Evolutionary conservation across 495 filamentous ascomycete species (phyloP).

Genomic region (Xylaria venustula): DNA sequence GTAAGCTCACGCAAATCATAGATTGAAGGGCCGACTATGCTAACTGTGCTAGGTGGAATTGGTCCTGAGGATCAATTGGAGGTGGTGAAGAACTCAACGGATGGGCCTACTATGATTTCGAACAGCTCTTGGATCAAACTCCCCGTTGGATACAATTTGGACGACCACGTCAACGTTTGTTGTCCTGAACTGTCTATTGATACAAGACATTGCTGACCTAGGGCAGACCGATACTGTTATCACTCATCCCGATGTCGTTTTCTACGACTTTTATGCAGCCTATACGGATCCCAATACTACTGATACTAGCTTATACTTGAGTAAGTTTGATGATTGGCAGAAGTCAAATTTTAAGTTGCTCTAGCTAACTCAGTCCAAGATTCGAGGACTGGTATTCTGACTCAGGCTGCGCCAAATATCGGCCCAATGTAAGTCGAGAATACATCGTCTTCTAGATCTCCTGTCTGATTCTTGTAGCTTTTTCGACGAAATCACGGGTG

Average conservation of each 20-base stretch:
- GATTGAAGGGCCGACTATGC: conserved; percentile 6
- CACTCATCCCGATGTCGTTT: conserved; percentile 56
- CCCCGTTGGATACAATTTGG: conserved; percentile 68
- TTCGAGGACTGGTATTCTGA: conserved; percentile 58
- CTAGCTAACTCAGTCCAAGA: conserved; percentile 25
- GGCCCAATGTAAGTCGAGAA: conserved; percentile 50
- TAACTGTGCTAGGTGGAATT: conserved; percentile 55
- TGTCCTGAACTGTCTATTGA: not conserved
- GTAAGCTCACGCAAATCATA: conserved; percentile 2
- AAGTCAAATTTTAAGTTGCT: not conserved
- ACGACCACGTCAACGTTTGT: conserved; percentile 62
- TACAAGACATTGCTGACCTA: not conserved
- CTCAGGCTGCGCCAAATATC: conserved; percentile 69
- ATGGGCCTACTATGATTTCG: conserved; percentile 52
- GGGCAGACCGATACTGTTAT: conserved; percentile 60
- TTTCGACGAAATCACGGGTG: conserved; percentile 58
- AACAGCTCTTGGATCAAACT: conserved; percentile 61
- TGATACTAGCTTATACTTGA: conserved; percentile 37
- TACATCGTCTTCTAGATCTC: not conserved
- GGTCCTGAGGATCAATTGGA: conserved; percentile 58
- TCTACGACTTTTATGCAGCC: conserved; percentile 66
- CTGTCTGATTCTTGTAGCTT: conserved; percentile 27
- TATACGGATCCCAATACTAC: conserved; percentile 43
- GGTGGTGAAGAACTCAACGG: conserved; percentile 47
- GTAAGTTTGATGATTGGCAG: conserved; percentile 13